Percentiles rank a stretch among this genome's conserved stretches.
These are phyloP conservation scores for Mycena crocata DNA, from an alignment of 768 basidiomycete species.

Conservation along the genomic window DNA sequence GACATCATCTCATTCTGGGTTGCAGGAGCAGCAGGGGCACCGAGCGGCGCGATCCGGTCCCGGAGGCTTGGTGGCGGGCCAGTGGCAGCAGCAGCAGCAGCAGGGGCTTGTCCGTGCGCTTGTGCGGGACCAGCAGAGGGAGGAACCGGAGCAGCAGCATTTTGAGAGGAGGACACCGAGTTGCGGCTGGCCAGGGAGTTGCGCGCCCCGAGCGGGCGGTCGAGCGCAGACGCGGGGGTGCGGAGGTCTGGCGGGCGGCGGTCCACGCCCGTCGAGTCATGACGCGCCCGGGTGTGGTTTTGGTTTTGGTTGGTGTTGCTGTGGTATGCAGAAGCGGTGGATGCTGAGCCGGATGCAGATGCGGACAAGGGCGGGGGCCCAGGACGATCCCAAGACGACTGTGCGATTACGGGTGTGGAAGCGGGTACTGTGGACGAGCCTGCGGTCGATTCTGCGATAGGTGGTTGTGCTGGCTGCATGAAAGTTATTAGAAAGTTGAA, in stretches of 20 bases:
- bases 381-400: conserved; percentile 31
- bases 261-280: conserved; percentile 29
- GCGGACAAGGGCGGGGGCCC: conserved; percentile 5
- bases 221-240: conserved; percentile 13
- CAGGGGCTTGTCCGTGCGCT: neutral
- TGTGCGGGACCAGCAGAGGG: conserved; percentile 1
- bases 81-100: conserved; percentile 8
- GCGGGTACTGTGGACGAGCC: conserved; percentile 8
- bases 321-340: neutral
- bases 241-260: conserved; percentile 33
- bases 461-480: conserved; percentile 12
- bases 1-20: neutral
- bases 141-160: conserved; percentile 17
- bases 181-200: conserved; percentile 15
- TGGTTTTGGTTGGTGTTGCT: conserved; percentile 15
- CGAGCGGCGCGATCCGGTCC: conserved; percentile 28
- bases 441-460: neutral
- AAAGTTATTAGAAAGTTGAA: too few relatives aligned
- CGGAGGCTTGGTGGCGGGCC: conserved; percentile 26
- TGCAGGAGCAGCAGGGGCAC: conserved; percentile 6
- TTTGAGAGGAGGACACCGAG: conserved; percentile 19
- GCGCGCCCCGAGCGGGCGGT: conserved; percentile 5
- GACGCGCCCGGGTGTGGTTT: conserved; percentile 16
- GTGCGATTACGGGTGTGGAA: conserved; percentile 3
- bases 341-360: conserved; percentile 3